A percentile compares a stretch with the other conserved stretches of the same genome.
phyloP scores from a whole-genome alignment of 495 filamentous ascomycete genomes.

The Tuber melanosporum region DNA sequence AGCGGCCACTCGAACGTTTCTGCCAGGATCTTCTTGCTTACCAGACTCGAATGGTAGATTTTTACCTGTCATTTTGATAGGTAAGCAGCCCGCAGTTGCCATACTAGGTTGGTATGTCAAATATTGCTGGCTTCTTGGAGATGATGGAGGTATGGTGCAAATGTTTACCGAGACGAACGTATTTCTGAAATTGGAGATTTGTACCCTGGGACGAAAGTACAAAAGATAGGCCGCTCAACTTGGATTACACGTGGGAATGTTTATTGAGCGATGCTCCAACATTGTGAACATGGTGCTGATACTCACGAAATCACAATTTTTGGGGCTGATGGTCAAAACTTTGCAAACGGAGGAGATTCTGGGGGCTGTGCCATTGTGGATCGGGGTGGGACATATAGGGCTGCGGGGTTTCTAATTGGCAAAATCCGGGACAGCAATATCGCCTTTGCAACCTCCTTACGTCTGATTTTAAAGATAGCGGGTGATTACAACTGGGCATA shows the following conservation, averaged over 20 bases:
- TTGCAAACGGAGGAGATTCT: not conserved
- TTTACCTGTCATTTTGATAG: not conserved
- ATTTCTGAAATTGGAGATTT: not conserved
- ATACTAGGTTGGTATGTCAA: not conserved
- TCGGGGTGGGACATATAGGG: not conserved
- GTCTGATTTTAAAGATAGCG: not conserved
- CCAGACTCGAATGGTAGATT: not conserved
- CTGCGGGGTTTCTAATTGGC: not conserved
- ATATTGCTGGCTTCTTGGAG: not conserved
- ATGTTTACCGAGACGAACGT: not conserved
- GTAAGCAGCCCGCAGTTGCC: too few species aligned
- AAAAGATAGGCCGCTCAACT: not conserved
- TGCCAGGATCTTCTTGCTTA: not conserved
- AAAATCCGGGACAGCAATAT: not conserved
- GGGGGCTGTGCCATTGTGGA: not conserved
- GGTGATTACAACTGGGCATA: too few species aligned
- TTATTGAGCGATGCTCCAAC: not conserved
- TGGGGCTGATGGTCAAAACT: not conserved
- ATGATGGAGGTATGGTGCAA: not conserved
- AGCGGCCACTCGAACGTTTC: too few species aligned
- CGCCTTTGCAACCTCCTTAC: not conserved
- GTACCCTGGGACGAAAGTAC: not conserved
- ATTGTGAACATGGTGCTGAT: not conserved
- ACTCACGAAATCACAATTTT: not conserved
- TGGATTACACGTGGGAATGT: not conserved